Conservation (phyloP, 1,284 basidiomycete genomes). For the Microbotryum violaceum region DNA sequence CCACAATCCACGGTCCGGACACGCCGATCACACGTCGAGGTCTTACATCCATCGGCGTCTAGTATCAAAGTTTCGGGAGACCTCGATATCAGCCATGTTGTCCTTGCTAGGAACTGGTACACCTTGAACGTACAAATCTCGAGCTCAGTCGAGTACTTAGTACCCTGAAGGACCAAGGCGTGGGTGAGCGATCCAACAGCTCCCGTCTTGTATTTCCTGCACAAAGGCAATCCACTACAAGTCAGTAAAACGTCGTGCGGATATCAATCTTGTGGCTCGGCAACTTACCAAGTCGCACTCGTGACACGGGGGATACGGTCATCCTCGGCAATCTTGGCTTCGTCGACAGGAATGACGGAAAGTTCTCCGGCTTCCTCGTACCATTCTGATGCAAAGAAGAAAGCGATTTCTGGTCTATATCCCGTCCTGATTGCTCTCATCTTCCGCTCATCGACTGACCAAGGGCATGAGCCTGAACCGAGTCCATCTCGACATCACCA, state of each 20-base stretch:
- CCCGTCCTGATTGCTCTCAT: no score
- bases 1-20: no score
- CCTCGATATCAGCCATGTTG: no score
- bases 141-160: slow-evolving; percentile 83
- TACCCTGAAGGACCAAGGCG: slow-evolving; percentile 77
- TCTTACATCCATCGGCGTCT: background rate
- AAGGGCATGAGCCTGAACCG: slow-evolving; percentile 51
- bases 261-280: slow-evolving; percentile 23
- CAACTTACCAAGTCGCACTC: slow-evolving; percentile 40
- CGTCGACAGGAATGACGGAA: slow-evolving; percentile 71
- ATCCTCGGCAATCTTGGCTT: slow-evolving; percentile 64
- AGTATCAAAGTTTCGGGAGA: no score
- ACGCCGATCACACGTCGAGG: no score
- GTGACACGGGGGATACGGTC: slow-evolving; percentile 51
- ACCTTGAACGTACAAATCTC: slow-evolving; percentile 48
- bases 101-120: no score
- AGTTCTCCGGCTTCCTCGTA: slow-evolving; percentile 81
- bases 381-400: slow-evolving; percentile 49
- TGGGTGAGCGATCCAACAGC: slow-evolving; percentile 86
- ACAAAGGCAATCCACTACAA: slow-evolving; percentile 29
- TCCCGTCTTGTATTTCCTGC: slow-evolving; percentile 82
- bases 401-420: background rate
- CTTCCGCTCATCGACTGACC: slow-evolving; percentile 11
- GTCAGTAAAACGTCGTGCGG: slow-evolving; percentile 15
- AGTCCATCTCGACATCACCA: slow-evolving; percentile 83